phyloP scores from a whole-genome alignment of 768 basidiomycete genomes.

The Rhizopogon salebrosus region DNA sequence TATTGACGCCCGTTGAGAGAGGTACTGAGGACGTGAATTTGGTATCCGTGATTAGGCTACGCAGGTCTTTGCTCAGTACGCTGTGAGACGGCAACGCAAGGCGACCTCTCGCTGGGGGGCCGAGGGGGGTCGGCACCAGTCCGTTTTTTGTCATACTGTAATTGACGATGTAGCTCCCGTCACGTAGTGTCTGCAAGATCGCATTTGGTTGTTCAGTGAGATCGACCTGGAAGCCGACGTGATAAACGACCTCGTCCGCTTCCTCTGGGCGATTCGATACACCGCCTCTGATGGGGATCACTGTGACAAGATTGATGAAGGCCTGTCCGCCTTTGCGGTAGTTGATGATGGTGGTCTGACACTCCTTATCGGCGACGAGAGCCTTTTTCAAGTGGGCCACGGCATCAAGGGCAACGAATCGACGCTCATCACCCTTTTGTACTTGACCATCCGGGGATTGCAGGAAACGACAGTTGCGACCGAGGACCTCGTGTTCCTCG shows the following conservation, averaged over 20 bases:
- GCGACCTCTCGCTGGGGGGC: conserved; percentile 15
- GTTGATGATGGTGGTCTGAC: conserved; percentile 83
- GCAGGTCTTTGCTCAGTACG: conserved; percentile 49
- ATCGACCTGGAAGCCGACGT: conserved; percentile 96
- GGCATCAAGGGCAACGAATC: conserved; percentile 57
- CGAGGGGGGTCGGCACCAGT: conserved; percentile 3
- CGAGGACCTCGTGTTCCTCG: conserved; percentile 68
- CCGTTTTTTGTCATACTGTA: conserved; percentile 30
- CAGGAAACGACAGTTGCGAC: conserved; percentile 87
- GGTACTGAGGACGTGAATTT: conserved; percentile 45
- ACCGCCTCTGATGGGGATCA: conserved; percentile 80
- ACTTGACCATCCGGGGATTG: conserved; percentile 69
- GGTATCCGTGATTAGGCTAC: conserved; percentile 40
- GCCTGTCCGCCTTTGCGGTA: conserved; percentile 79
- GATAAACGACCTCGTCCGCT: conserved; percentile 71
- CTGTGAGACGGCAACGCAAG: conserved; percentile 3
- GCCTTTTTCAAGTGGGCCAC: conserved; percentile 65
- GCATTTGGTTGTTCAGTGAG: conserved; percentile 80
- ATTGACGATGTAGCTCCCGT: conserved; percentile 74
- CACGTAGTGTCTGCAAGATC: conserved; percentile 72
- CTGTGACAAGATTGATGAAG: conserved; percentile 89
- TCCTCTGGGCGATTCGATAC: conserved; percentile 41
- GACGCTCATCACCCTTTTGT: conserved; percentile 47
- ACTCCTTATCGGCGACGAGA: conserved; percentile 74
- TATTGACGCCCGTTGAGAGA: conserved; percentile 35